These are phyloP conservation scores for Plasmodium ovale DNA, from an alignment of 169 alveolate genomes.

Conservation along the genomic window DNA sequence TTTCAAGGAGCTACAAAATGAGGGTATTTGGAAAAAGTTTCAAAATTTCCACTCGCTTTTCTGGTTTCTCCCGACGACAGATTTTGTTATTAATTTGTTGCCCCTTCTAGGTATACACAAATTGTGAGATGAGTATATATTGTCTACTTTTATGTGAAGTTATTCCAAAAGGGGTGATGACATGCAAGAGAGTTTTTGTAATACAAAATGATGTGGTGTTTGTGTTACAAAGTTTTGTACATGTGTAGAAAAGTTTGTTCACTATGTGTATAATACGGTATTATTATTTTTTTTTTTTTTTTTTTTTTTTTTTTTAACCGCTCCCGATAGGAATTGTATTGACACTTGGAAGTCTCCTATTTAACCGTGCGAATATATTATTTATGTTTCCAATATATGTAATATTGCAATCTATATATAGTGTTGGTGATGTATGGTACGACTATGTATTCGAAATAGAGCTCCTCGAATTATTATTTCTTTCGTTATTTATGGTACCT, in stretches of 20 bases:
- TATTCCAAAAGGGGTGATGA: too few species aligned
- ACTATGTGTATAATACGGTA: too few species aligned
- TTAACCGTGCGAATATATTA: constrained; percentile 3
- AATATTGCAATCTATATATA: constrained; percentile 27
- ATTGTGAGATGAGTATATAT: not conserved
- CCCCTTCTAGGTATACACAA: constrained; percentile 13
- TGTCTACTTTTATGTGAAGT: too few species aligned
- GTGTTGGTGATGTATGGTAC: constrained; percentile 59
- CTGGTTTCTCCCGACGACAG: constrained; percentile 34
- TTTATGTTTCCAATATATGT: constrained; percentile 22
- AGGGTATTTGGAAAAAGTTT: constrained; percentile 22
- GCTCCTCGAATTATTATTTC: constrained; percentile 22
- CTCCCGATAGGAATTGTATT: constrained; percentile 10
- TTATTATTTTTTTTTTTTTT: too few species aligned
- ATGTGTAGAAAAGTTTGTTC: too few species aligned
- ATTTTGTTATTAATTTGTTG: constrained; percentile 17
- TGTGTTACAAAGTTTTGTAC: too few species aligned
- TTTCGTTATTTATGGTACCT: constrained; percentile 27
- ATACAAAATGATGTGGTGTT: too few species aligned
- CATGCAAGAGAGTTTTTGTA: too few species aligned
- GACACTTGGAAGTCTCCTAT: not conserved
- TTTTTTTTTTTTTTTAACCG: too few species aligned
- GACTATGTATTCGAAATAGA: constrained; percentile 41
- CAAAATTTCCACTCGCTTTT: constrained; percentile 50
- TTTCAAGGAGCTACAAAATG: constrained; percentile 4